Base-by-base conservation (phyloP, 306 rosid species). In the Trifolium subterraneum region DNA sequence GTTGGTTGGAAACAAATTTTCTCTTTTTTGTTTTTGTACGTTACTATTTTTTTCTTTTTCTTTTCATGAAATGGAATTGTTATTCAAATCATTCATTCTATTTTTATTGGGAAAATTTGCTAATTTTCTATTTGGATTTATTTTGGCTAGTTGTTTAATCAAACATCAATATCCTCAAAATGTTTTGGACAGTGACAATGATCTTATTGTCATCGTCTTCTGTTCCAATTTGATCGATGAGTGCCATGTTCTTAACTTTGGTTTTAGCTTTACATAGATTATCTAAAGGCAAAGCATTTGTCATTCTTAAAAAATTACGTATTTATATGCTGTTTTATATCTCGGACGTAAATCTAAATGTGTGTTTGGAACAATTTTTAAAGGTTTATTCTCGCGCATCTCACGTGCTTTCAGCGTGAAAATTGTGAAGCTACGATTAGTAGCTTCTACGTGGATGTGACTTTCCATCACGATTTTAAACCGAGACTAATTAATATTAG, bases 201-300 rank as follows among this genome's bases (percentile, higher is more conserved):
- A 55, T 20, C 70, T 61, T 33, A 15, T 64, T 72, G 59, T 78
- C 63, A 48, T 61, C 63, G 60, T 61, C 29, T 56, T 22, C 2
- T 73, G 79, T 33, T 78, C 74, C 29, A 31, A 33, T 29, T 47
- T 10, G 31, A 44, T 59, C 19, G 45, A 56, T 67, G 22, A 67
- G 67, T 80, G 16, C 25, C 67, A 35, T 64, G 51, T 74, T 7
- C 10, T 69, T 50, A 51, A 41, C 52, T 80, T 62, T 61, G 70
- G 47, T 31, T 75, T 62, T 74, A 29, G 60, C 16, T 56, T 22
- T 10, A 72, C 42, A 31, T 41, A 51, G n/a, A 59, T 38, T 65
- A 58, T 67, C n/a, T 41, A 42, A 51, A 60, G 29, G 59, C 35
- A 68, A 61, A 59, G 1, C 44, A 50, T 61, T 27, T 36, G 44